Conservation (phyloP, 805 yeast species). For the Starmera quercuum region DNA sequence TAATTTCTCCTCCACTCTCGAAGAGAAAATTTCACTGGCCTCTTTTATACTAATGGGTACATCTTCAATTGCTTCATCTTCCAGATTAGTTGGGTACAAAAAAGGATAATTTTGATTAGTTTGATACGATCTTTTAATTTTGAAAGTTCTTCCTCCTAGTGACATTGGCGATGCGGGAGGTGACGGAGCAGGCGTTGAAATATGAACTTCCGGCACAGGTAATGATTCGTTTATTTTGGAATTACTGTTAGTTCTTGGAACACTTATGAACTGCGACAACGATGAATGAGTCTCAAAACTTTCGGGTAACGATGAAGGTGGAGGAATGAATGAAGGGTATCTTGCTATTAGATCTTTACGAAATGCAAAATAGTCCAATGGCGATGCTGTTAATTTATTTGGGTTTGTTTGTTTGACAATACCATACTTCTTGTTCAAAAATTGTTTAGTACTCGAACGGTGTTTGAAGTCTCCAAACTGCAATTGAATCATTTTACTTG, state of each 20-base stretch:
- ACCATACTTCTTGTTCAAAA: slow-evolving; percentile 34
- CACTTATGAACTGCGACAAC: slow-evolving; percentile 50
- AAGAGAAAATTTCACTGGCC: slow-evolving; percentile 61
- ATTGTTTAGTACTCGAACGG: slow-evolving; percentile 36
- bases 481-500: slow-evolving; percentile 46
- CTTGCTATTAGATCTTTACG: slow-evolving; percentile 66
- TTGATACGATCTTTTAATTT: slow-evolving; percentile 49
- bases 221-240: slow-evolving; percentile 35
- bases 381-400: slow-evolving; percentile 49
- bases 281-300: slow-evolving; percentile 43
- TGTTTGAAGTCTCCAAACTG: slow-evolving; percentile 53
- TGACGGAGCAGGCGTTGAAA: slow-evolving; percentile 86
- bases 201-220: slow-evolving; percentile 52
- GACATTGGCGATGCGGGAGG: slow-evolving; percentile 52
- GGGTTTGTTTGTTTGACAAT: slow-evolving; percentile 20
- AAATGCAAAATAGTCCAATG: slow-evolving; percentile 78
- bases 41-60: slow-evolving; percentile 75
- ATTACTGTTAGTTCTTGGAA: slow-evolving; percentile 44
- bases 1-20: slow-evolving; percentile 57
- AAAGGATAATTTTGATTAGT: slow-evolving; percentile 63
- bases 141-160: slow-evolving; percentile 23
- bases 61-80: slow-evolving; percentile 19
- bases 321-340: slow-evolving; percentile 63
- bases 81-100: slow-evolving; percentile 46
- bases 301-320: slow-evolving; percentile 38